Evolutionary conservation across 805 yeast genomes (phyloP), one percentile per base, ranked within the genome.

Genomic region (Maudiozyma pseudohumilis): DNA sequence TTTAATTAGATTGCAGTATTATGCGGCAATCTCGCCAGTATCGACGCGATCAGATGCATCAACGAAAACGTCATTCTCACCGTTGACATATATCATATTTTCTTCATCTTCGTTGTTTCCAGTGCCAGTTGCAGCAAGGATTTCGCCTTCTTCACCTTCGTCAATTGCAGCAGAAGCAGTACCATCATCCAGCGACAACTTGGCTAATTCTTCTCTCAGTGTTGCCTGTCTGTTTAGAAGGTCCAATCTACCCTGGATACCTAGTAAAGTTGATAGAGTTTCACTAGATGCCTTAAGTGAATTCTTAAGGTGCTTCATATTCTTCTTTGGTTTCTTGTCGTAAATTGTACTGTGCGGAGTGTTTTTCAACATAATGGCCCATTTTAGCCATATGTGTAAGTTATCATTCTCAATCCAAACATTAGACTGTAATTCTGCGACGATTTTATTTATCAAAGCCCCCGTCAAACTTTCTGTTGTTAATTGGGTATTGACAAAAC

Each of bases 211-310:
- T 27, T 61, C 58, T 52, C 96, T 76, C 46, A 89, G 63, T 40
- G 73, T 70, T 9, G 85, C 69, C 61, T 89, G 97, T 3, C 86
- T 72, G 45, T 72, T 72, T 30, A 89, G 67, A 56, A 89, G 69
- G 50, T 80, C 82, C 33, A 89, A 65, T 45, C 92, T 74, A 33
- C 98, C 98, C 57, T 88, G 94, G 22, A 89, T 69, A 2, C 92
- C 77, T 19, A 88, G 62, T 36, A 89, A 65, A 28, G 74, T 70
- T 7, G 88, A 81, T 44, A 89, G 61, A 69, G 68, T 43, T 70
- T 70, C 57, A 72, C 66, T 23, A 73, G 79, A 39, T n/a, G 72
- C 64, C 15, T 66, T 61, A 21, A 88, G 62, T 0, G 80, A 68
- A 3, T 70, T 53, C 54, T 75, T 80, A 39, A 89, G 59, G 3